These are phyloP conservation scores for Byssothecium circinans DNA, from an alignment of 2,329 filamentous ascomycete genomes.

Conservation along the genomic window DNA sequence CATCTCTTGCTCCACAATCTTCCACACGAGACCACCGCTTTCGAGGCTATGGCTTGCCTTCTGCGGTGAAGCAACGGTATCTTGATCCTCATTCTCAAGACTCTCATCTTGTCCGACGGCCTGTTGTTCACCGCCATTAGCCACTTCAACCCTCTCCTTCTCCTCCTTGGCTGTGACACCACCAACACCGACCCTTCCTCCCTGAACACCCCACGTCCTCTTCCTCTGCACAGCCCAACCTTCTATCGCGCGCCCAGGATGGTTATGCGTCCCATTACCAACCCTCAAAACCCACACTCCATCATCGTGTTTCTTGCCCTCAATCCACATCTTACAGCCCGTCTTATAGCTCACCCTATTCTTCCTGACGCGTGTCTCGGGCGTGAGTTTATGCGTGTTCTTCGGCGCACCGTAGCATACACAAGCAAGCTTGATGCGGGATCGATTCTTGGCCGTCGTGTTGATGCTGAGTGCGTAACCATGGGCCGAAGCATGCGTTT, in stretches of 20 bases:
- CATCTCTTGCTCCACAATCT: slow-evolving; percentile 42
- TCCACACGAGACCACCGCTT: slow-evolving; percentile 34
- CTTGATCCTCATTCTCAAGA: background rate
- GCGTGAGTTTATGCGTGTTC: slow-evolving; percentile 41
- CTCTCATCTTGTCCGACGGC: background rate
- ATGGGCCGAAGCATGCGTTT: slow-evolving; percentile 36
- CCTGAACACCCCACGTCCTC: slow-evolving; percentile 37
- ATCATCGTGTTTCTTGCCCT: slow-evolving; percentile 35
- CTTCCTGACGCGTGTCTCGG: slow-evolving; percentile 39
- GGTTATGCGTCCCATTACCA: slow-evolving; percentile 34
- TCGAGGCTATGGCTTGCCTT: slow-evolving; percentile 29
- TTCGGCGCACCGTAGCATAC: slow-evolving; percentile 41
- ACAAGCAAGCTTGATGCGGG: slow-evolving; percentile 40
- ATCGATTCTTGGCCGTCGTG: slow-evolving; percentile 40
- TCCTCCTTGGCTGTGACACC: slow-evolving; percentile 39
- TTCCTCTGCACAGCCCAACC: slow-evolving; percentile 39
- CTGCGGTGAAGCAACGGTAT: slow-evolving; percentile 1
- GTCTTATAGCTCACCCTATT: slow-evolving; percentile 40
- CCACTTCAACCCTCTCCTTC: slow-evolving; percentile 5
- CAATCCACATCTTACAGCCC: slow-evolving; percentile 41
- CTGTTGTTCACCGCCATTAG: background rate
- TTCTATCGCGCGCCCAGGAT: slow-evolving; percentile 30
- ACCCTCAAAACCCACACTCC: slow-evolving; percentile 35
- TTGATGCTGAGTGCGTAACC: slow-evolving; percentile 42
- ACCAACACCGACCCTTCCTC: slow-evolving; percentile 32